Percentiles rank a stretch among this genome's conserved stretches.
Evolutionary conservation across 768 basidiomycete species (phyloP).

Genomic region (Mycena galopus): DNA sequence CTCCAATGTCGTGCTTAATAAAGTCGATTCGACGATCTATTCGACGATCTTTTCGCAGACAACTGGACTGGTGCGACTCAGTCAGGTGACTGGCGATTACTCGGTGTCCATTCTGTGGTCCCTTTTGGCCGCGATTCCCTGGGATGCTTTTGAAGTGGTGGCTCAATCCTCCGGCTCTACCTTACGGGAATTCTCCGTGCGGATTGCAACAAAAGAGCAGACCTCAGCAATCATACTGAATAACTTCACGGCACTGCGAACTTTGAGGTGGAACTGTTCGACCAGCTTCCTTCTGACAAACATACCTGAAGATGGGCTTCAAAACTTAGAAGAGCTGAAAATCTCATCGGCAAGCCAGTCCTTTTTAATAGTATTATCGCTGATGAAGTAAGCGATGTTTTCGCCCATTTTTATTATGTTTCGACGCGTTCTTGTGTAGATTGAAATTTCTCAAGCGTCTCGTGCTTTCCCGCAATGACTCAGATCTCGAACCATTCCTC

Average conservation of each 20-base stretch:
- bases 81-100: no score
- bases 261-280: background rate
- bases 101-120: no score
- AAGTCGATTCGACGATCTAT: background rate
- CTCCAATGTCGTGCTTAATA: background rate
- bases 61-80: background rate
- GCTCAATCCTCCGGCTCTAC: background rate
- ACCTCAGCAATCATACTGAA: background rate
- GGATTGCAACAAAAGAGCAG: background rate
- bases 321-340: background rate
- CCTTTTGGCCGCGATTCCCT: background rate
- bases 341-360: background rate
- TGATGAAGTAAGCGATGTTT: background rate
- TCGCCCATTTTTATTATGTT: background rate
- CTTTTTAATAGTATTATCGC: slow-evolving; percentile 1
- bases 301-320: background rate
- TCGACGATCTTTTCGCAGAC: background rate
- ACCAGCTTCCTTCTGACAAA: background rate
- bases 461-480: background rate
- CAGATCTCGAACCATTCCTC: background rate
- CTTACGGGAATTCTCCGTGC: background rate
- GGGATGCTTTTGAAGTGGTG: background rate
- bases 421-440: background rate
- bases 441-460: slow-evolving; percentile 7
- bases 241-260: background rate